Percentiles rank a stretch among this genome's conserved stretches.
These are phyloP conservation scores for Gnomoniopsis smithogilvyi DNA, from an alignment of 2,329 filamentous ascomycete genomes.

Conservation along the genomic window DNA sequence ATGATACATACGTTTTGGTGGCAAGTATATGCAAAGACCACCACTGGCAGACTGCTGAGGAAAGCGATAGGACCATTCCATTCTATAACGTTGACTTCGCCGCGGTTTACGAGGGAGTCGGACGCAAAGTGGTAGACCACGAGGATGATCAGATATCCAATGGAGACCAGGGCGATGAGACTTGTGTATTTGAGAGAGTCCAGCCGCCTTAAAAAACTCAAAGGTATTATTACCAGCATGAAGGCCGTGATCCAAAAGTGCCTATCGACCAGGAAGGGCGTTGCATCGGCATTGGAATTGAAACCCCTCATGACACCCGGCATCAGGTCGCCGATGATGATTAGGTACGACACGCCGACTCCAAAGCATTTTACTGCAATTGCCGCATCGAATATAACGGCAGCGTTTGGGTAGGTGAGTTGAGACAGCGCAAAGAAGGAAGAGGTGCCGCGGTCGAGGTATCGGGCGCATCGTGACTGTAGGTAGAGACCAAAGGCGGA, in stretches of 20 bases:
- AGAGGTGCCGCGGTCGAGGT: slow-evolving; percentile 81
- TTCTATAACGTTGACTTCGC: slow-evolving; percentile 68
- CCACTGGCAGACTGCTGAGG: slow-evolving; percentile 85
- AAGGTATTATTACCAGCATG: slow-evolving; percentile 92
- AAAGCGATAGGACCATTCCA: slow-evolving; percentile 78
- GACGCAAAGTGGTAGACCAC: slow-evolving; percentile 90
- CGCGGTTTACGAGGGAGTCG: slow-evolving; percentile 71
- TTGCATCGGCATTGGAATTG: slow-evolving; percentile 56
- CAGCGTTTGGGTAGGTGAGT: slow-evolving; percentile 93
- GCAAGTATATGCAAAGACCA: slow-evolving; percentile 99
- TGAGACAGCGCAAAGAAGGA: slow-evolving; percentile 98
- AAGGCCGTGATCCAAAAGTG: slow-evolving; percentile 98
- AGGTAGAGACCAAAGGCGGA: slow-evolving; percentile 93
- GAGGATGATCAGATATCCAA: slow-evolving; percentile 88
- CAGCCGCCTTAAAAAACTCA: slow-evolving; percentile 85
- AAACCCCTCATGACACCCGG: slow-evolving; percentile 88
- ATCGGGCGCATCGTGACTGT: slow-evolving; percentile 87
- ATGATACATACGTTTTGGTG: slow-evolving; percentile 78
- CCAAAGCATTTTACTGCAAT: slow-evolving; percentile 99
- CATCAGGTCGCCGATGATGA: slow-evolving; percentile 98
- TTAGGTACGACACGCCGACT: slow-evolving; percentile 94
- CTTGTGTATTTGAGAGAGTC: slow-evolving; percentile 98
- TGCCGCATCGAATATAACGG: slow-evolving; percentile 90
- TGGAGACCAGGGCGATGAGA: slow-evolving; percentile 84
- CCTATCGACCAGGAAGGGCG: slow-evolving; percentile 78